phyloP scores from a whole-genome alignment of 768 basidiomycete species.

The Lactifluus echinatus region DNA sequence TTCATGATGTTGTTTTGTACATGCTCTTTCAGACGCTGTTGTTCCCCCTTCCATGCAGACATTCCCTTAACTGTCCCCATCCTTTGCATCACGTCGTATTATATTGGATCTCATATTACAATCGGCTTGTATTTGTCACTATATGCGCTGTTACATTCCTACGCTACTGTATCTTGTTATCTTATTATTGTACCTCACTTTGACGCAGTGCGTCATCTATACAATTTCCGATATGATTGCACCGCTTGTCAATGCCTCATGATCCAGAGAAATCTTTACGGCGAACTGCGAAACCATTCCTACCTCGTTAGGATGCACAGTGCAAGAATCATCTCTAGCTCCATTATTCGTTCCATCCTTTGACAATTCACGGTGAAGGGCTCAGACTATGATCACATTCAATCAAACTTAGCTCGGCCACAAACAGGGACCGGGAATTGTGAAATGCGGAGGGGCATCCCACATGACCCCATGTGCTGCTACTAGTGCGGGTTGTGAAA shows the following conservation, averaged over 20 bases:
- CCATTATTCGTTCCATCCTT: conserved; percentile 7
- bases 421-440: conserved; percentile 1
- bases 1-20: conserved; percentile 12
- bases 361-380: conserved; percentile 12
- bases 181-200: conserved; percentile 6
- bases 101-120: conserved; percentile 3
- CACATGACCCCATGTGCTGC: background rate
- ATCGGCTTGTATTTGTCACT: conserved; percentile 3
- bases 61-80: background rate
- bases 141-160: background rate
- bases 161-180: conserved; percentile 14
- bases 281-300: conserved; percentile 10
- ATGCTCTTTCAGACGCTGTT: conserved; percentile 4
- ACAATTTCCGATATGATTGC: conserved; percentile 1
- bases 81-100: conserved; percentile 3
- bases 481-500: background rate
- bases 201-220: conserved; percentile 9
- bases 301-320: background rate
- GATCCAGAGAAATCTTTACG: background rate
- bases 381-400: background rate
- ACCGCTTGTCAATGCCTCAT: conserved; percentile 1
- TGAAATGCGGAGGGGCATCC: background rate
- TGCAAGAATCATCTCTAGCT: background rate
- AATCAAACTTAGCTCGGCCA: conserved; percentile 11
- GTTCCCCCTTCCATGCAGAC: conserved; percentile 3